Percentiles rank a stretch among this genome's conserved stretches.
phyloP scores from a whole-genome alignment of 1,284 basidiomycete species.

The Ceratobasidium papillatum region DNA sequence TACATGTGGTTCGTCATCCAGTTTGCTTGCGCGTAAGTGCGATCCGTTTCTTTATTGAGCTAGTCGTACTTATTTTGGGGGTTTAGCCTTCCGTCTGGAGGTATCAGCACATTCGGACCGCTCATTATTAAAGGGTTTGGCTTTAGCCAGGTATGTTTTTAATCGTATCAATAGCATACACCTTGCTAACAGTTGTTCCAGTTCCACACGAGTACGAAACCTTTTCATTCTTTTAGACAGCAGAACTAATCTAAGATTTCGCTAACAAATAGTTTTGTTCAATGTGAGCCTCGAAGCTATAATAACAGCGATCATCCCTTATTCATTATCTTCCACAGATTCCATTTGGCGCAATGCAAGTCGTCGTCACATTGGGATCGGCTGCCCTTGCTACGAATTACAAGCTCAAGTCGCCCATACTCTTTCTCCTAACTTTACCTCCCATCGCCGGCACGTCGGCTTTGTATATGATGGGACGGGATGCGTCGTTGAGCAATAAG shows the following conservation, averaged over 20 bases:
- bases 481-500: slow-evolving; percentile 49
- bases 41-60: too few relatives aligned
- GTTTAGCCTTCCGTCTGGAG: slow-evolving; percentile 50
- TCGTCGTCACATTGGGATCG: slow-evolving; percentile 55
- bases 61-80: slow-evolving; percentile 24
- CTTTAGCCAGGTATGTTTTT: slow-evolving; percentile 43
- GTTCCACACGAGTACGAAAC: slow-evolving; percentile 45
- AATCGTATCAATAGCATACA: background rate
- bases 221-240: slow-evolving; percentile 6
- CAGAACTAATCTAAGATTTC: background rate
- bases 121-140: slow-evolving; percentile 45
- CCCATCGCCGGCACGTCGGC: slow-evolving; percentile 56
- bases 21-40: slow-evolving; percentile 39
- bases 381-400: slow-evolving; percentile 58
- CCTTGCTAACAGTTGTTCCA: background rate
- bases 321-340: slow-evolving; percentile 48
- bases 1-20: slow-evolving; percentile 48
- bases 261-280: slow-evolving; percentile 2
- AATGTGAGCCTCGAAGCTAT: slow-evolving; percentile 5
- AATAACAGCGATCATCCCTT: too few relatives aligned
- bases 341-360: slow-evolving; percentile 60
- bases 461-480: slow-evolving; percentile 53
- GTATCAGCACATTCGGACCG: slow-evolving; percentile 53
- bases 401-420: slow-evolving; percentile 61
- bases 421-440: slow-evolving; percentile 55